Evolutionary conservation across 306 rosid species (phyloP).

Genomic region (Crotalaria pallida): DNA sequence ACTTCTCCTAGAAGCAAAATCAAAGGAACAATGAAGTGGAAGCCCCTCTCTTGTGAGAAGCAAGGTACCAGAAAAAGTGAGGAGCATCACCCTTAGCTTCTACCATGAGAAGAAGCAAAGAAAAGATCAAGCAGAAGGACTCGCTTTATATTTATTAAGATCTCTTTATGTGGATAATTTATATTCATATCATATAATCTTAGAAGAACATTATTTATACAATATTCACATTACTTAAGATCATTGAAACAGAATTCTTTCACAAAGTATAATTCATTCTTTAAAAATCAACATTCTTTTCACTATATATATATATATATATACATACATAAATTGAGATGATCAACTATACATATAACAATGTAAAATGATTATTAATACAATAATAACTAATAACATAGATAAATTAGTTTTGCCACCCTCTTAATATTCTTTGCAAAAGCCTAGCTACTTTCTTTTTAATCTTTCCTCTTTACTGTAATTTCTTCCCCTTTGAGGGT

Average conservation of each 20-base stretch:
- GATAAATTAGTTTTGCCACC: neutral
- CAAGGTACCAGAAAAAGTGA: constrained; percentile 36
- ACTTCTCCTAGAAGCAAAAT: neutral
- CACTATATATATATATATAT: no score
- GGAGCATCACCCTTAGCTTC: constrained; percentile 22
- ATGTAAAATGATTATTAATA: no score
- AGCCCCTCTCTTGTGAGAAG: constrained; percentile 12
- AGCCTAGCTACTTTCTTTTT: neutral
- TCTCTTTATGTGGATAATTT: neutral
- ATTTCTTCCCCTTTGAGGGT: neutral
- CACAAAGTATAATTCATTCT: neutral
- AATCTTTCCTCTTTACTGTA: neutral
- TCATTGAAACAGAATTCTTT: neutral
- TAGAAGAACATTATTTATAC: neutral
- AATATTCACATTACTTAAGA: no score
- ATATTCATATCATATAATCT: no score
- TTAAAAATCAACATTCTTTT: neutral
- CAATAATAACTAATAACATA: no score
- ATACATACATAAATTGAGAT: neutral
- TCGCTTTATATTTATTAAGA: neutral
- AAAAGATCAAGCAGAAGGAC: neutral
- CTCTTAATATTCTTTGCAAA: neutral
- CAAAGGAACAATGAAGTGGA: neutral
- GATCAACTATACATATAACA: neutral
- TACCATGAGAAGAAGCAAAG: constrained; percentile 7